phyloP scores from a whole-genome alignment of 345 rosid genomes.

The Odontarrhena argentea region DNA sequence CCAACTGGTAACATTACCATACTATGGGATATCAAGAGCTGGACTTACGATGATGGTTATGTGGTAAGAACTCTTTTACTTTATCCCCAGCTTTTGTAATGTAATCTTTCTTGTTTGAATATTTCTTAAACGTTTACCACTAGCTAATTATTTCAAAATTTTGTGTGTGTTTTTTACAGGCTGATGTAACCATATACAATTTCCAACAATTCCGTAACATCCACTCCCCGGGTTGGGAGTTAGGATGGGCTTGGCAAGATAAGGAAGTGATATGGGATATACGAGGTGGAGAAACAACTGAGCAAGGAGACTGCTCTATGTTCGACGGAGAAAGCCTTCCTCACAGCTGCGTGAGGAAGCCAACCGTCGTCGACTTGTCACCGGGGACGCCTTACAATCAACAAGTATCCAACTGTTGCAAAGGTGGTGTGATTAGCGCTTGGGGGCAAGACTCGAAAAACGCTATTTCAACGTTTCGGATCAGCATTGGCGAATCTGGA shows the following conservation, averaged over 20 bases:
- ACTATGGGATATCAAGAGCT: slow-evolving; percentile 83
- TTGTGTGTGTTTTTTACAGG: slow-evolving; percentile 42
- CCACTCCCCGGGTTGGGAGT: slow-evolving; percentile 75
- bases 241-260: slow-evolving; percentile 84
- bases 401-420: slow-evolving; percentile 80
- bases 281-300: slow-evolving; percentile 77
- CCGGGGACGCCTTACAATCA: slow-evolving; percentile 78
- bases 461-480: slow-evolving; percentile 73
- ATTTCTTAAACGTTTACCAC: background rate
- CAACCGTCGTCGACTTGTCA: slow-evolving; percentile 75
- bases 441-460: slow-evolving; percentile 72
- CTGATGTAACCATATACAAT: slow-evolving; percentile 69
- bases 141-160: too few relatives aligned
- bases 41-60: slow-evolving; percentile 83
- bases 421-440: slow-evolving; percentile 82
- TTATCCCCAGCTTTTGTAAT: background rate
- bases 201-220: slow-evolving; percentile 91
- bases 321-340: slow-evolving; percentile 70
- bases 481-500: slow-evolving; percentile 79
- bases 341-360: slow-evolving; percentile 78
- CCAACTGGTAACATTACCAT: slow-evolving; percentile 90
- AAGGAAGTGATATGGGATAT: slow-evolving; percentile 85
- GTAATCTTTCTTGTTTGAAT: slow-evolving; percentile 11
- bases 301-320: slow-evolving; percentile 89
- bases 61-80: slow-evolving; percentile 50